Evolutionary conservation across 2,329 filamentous ascomycete species (phyloP).

Genomic region (Aaosphaeria pasadenensis): DNA sequence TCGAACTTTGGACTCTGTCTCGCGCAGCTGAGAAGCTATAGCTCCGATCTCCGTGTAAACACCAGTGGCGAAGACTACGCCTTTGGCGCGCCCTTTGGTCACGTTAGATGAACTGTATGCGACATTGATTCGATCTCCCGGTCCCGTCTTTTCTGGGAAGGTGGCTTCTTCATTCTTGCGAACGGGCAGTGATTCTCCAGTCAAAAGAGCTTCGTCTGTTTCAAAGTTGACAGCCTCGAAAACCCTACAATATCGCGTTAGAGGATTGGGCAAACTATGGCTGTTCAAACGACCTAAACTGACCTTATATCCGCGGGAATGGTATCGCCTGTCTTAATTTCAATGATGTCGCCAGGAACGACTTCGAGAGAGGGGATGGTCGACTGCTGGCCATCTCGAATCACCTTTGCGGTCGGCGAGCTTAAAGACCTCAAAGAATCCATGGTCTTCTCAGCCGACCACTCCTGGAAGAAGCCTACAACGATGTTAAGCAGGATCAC

Average conservation of each 20-base stretch:
- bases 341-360: neutral
- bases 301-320: constrained; percentile 64
- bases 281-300: constrained; percentile 7
- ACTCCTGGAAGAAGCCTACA: constrained; percentile 48
- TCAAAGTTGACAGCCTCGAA: constrained; percentile 70
- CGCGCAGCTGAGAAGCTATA: constrained; percentile 65
- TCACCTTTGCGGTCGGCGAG: constrained; percentile 43
- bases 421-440: constrained; percentile 43
- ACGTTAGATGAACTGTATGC: constrained; percentile 68
- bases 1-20: constrained; percentile 39
- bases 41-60: constrained; percentile 65
- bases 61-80: constrained; percentile 61
- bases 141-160: constrained; percentile 53
- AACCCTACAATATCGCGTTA: constrained; percentile 23
- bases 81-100: constrained; percentile 65
- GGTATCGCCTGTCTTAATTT: constrained; percentile 48
- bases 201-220: constrained; percentile 69
- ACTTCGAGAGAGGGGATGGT: constrained; percentile 38
- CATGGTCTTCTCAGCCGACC: constrained; percentile 48
- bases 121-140: constrained; percentile 68
- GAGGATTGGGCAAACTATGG: no score
- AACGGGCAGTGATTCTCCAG: constrained; percentile 67
- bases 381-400: constrained; percentile 54
- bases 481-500: constrained; percentile 45
- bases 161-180: constrained; percentile 57